These are phyloP conservation scores for Talinum fruticosum DNA, from an alignment of 148 eudicot species.

Conservation along the genomic window DNA sequence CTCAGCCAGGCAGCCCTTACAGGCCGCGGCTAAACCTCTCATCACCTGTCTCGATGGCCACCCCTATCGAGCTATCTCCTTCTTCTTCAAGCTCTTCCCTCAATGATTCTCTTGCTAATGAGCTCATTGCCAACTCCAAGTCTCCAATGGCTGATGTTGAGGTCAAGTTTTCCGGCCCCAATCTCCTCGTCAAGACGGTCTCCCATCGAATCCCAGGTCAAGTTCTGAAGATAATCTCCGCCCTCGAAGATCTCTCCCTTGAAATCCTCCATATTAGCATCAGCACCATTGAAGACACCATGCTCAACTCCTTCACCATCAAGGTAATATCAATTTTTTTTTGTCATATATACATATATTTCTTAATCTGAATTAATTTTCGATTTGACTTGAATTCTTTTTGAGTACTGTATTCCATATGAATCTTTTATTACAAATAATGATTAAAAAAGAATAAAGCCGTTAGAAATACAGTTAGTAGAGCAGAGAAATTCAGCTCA, in stretches of 20 bases:
- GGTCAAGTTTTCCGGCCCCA: slow-evolving; percentile 77
- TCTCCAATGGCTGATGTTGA: slow-evolving; percentile 82
- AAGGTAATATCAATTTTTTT: slow-evolving; percentile 75
- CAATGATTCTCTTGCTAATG: slow-evolving; percentile 40
- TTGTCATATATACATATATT: background rate
- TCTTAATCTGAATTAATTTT: background rate
- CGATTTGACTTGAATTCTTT: too few species aligned
- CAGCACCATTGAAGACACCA: slow-evolving; percentile 61
- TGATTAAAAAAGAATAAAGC: too few species aligned
- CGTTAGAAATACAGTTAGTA: too few species aligned
- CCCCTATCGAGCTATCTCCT: slow-evolving; percentile 36
- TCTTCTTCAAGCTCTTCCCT: slow-evolving; percentile 50
- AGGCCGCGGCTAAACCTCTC: slow-evolving; percentile 35
- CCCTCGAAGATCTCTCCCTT: slow-evolving; percentile 66
- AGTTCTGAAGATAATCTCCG: slow-evolving; percentile 57
- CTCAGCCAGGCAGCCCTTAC: slow-evolving; percentile 75
- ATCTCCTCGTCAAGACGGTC: slow-evolving; percentile 61
- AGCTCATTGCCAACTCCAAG: slow-evolving; percentile 71
- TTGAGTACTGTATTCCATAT: too few species aligned
- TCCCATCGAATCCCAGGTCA: slow-evolving; percentile 72
- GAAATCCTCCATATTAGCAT: slow-evolving; percentile 70
- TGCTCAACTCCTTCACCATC: slow-evolving; percentile 80
- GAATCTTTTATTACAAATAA: too few species aligned
- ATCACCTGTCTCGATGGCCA: slow-evolving; percentile 22
- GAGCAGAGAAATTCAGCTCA: too few species aligned